Evolutionary conservation across 2,329 filamentous ascomycete genomes (phyloP).

Genomic region (Fusarium brevicatenulatum): DNA sequence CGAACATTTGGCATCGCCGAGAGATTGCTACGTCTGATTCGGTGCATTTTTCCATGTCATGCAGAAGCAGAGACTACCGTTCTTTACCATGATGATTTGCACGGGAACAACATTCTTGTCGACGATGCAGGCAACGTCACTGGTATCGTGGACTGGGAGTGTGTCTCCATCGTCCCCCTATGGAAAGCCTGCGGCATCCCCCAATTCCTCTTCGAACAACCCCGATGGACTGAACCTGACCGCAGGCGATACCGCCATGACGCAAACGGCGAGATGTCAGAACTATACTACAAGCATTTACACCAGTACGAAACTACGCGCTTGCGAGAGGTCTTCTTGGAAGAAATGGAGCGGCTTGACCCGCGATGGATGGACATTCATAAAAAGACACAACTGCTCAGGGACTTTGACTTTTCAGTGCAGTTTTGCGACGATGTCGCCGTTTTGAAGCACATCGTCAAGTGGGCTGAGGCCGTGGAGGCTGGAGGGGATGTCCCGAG

Average conservation of each 20-base stretch:
- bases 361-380: slow-evolving; percentile 45
- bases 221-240: slow-evolving; percentile 2
- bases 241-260: slow-evolving; percentile 36
- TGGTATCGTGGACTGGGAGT: slow-evolving; percentile 57
- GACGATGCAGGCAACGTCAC: slow-evolving; percentile 49
- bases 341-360: slow-evolving; percentile 46
- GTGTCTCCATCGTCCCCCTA: slow-evolving; percentile 52
- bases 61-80: slow-evolving; percentile 43
- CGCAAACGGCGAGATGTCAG: neutral
- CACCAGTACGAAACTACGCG: slow-evolving; percentile 53
- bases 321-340: slow-evolving; percentile 46
- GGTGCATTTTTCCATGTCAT: slow-evolving; percentile 44
- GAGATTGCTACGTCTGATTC: slow-evolving; percentile 45
- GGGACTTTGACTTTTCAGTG: slow-evolving; percentile 25
- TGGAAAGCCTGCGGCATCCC: slow-evolving; percentile 52
- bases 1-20: slow-evolving; percentile 35
- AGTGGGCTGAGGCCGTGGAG: slow-evolving; percentile 5
- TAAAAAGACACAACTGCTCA: neutral
- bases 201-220: slow-evolving; percentile 47
- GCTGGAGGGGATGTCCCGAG: neutral
- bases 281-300: slow-evolving; percentile 52
- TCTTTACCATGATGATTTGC: slow-evolving; percentile 51
- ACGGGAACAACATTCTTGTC: slow-evolving; percentile 53
- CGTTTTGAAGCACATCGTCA: neutral
- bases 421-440: slow-evolving; percentile 10